Conservation (phyloP, 192 early-diverging fungal species). For the Podila minutissima region DNA sequence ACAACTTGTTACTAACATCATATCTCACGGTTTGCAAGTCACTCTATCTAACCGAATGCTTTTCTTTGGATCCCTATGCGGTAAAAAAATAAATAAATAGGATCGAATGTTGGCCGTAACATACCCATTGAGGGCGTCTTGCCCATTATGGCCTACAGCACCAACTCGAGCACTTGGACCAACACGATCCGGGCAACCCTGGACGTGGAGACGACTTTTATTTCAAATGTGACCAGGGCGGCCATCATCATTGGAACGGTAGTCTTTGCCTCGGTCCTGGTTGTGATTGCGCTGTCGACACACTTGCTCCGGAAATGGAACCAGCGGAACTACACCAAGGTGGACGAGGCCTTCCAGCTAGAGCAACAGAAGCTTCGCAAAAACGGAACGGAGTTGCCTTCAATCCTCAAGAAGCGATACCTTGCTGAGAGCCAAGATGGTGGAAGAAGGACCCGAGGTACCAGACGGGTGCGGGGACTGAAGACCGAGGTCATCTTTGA, state of each 20-base stretch:
- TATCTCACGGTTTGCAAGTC: too few species aligned
- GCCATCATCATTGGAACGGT: slow-evolving; percentile 39
- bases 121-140: slow-evolving; percentile 11
- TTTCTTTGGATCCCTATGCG: background rate
- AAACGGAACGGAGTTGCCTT: slow-evolving; percentile 16
- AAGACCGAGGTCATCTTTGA: slow-evolving; percentile 44
- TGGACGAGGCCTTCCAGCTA: slow-evolving; percentile 32
- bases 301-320: slow-evolving; percentile 43
- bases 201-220: slow-evolving; percentile 17
- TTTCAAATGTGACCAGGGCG: slow-evolving; percentile 23
- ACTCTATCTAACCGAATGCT: too few species aligned
- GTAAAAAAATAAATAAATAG: slow-evolving; percentile 3
- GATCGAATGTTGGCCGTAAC: slow-evolving; percentile 31
- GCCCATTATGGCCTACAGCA: slow-evolving; percentile 35
- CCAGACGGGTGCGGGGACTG: background rate
- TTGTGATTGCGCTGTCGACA: slow-evolving; percentile 27
- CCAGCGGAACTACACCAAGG: slow-evolving; percentile 36
- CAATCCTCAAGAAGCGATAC: slow-evolving; percentile 44
- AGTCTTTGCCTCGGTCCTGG: slow-evolving; percentile 7
- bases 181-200: slow-evolving; percentile 28
- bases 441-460: background rate
- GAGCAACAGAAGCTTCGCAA: slow-evolving; percentile 16
- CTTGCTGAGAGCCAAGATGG: slow-evolving; percentile 4
- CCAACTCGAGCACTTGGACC: slow-evolving; percentile 31
- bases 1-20: too few species aligned